Conservation (phyloP, 2,329 filamentous ascomycete genomes). For the Elsinoe arachidis region DNA sequence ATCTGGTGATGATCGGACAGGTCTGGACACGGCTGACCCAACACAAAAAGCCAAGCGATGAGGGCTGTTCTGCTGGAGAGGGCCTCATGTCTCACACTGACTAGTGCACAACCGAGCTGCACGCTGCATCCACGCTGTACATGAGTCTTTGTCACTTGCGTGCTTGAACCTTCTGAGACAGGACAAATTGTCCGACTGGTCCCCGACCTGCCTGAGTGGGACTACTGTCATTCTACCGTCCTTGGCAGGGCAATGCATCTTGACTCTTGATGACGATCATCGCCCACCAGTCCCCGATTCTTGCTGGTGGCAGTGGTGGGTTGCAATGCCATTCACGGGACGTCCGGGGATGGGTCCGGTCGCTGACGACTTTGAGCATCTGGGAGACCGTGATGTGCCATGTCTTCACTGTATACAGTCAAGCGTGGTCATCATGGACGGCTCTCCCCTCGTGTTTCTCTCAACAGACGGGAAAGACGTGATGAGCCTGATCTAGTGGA, state of each 20-base stretch:
- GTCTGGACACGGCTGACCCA: background rate
- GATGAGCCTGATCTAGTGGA: background rate
- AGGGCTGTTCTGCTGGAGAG: background rate
- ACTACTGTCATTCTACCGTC: background rate
- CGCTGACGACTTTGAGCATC: background rate
- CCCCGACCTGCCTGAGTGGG: constrained; percentile 1
- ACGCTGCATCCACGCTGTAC: background rate
- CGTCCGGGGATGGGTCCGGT: background rate
- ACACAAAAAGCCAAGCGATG: background rate
- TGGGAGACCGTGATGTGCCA: background rate
- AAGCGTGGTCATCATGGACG: background rate
- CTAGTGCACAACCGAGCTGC: background rate
- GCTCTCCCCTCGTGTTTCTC: background rate
- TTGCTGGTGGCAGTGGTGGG: background rate
- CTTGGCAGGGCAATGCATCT: background rate
- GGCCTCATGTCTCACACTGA: constrained; percentile 3
- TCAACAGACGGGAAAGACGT: background rate
- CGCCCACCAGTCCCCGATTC: background rate
- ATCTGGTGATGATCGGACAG: background rate
- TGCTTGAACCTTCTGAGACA: constrained; percentile 1
- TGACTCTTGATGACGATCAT: background rate
- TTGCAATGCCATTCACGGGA: background rate
- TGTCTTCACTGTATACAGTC: background rate
- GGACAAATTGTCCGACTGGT: constrained; percentile 1
- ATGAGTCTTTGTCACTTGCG: background rate